A percentile compares a stretch with the other conserved stretches of the same genome.
These are phyloP conservation scores for Cryphonectria radicalis DNA, from an alignment of 2,329 filamentous ascomycete species.

Conservation along the genomic window DNA sequence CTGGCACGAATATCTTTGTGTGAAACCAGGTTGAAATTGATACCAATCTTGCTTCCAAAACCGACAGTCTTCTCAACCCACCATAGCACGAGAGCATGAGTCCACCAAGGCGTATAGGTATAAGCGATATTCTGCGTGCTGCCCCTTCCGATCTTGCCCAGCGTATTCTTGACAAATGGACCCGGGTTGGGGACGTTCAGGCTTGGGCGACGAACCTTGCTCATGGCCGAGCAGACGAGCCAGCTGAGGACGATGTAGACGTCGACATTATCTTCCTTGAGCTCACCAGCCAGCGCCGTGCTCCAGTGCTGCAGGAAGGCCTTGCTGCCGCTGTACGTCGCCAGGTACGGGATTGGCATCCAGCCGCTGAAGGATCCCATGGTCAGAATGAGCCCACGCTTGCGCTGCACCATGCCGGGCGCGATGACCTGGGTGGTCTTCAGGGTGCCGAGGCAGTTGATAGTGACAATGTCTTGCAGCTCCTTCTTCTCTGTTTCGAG, in stretches of 20 bases:
- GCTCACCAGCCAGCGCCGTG: constrained; percentile 79
- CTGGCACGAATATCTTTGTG: constrained; percentile 82
- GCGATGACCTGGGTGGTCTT: constrained; percentile 84
- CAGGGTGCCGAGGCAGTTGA: constrained; percentile 92
- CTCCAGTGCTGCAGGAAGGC: constrained; percentile 98
- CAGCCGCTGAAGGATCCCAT: constrained; percentile 98
- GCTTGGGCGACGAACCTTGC: constrained; percentile 84
- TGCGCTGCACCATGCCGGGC: constrained; percentile 82
- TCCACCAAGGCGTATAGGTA: constrained; percentile 93
- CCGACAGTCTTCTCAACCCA: constrained; percentile 66
- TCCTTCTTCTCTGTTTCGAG: constrained; percentile 77
- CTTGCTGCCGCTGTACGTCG: constrained; percentile 97
- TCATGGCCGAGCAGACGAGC: constrained; percentile 95
- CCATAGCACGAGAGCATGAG: constrained; percentile 88
- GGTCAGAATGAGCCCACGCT: constrained; percentile 87
- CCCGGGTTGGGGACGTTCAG: constrained; percentile 80
- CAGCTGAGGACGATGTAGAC: constrained; percentile 94
- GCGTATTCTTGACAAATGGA: constrained; percentile 76
- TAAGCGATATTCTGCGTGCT: constrained; percentile 78
- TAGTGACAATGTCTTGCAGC: constrained; percentile 86
- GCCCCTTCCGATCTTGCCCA: constrained; percentile 82
- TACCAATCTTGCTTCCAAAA: constrained; percentile 50
- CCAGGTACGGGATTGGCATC: constrained; percentile 87
- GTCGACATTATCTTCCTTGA: constrained; percentile 78
- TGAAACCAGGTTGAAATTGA: constrained; percentile 65